phyloP scores from a whole-genome alignment of 2,329 filamentous ascomycete species.

The Exophiala xenobiotica region DNA sequence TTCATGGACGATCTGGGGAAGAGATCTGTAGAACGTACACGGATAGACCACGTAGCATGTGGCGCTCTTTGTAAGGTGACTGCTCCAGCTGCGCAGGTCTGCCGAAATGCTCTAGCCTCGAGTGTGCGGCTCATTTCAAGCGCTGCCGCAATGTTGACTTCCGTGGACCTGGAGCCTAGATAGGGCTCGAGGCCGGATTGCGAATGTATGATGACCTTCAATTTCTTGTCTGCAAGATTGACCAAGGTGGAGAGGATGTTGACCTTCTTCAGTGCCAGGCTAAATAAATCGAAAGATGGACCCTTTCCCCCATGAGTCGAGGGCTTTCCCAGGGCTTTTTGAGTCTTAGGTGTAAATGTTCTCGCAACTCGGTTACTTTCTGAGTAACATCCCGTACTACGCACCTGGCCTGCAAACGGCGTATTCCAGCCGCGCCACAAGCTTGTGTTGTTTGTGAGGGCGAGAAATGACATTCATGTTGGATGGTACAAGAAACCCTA shows the following conservation, averaged over 20 bases:
- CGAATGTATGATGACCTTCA: background rate
- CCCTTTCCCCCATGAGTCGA: background rate
- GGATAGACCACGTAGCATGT: background rate
- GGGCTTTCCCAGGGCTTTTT: background rate
- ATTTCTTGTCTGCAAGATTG: background rate
- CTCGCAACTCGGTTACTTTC: background rate
- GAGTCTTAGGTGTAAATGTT: background rate
- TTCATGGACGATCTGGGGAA: background rate
- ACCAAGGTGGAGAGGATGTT: background rate
- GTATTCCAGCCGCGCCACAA: background rate
- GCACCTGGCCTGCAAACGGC: background rate
- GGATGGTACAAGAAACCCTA: background rate
- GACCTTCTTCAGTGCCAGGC: background rate
- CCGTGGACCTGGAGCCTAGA: background rate
- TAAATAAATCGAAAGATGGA: background rate
- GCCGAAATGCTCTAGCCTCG: background rate
- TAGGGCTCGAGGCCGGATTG: background rate
- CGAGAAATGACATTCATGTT: background rate
- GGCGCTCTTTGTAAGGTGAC: background rate
- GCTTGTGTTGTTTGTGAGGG: background rate
- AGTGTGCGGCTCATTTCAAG: background rate
- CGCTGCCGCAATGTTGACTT: background rate
- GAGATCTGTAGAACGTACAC: background rate
- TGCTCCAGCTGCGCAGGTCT: background rate
- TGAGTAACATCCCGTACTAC: background rate